phyloP scores from a whole-genome alignment of 768 basidiomycete species.

The Phallus indusiatus region DNA sequence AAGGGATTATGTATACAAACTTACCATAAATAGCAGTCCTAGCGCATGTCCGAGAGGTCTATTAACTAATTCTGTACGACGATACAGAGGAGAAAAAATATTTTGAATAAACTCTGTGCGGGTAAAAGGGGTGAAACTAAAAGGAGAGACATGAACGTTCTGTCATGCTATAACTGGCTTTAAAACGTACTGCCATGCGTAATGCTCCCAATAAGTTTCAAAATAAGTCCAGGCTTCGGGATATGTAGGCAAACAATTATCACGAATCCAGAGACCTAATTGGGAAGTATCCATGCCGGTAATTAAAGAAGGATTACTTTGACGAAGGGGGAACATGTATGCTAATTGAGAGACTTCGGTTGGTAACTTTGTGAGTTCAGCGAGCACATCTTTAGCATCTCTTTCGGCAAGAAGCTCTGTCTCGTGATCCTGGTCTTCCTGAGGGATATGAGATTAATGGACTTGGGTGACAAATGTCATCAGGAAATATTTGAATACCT shows the following conservation, averaged over 20 bases:
- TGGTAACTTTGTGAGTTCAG: background rate
- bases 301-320: background rate
- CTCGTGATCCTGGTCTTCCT: background rate
- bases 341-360: background rate
- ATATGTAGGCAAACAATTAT: conserved; percentile 4
- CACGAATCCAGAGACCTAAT: background rate
- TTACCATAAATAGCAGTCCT: conserved; percentile 1
- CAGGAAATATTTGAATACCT: background rate
- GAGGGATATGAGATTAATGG: background rate
- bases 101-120: conserved; percentile 3
- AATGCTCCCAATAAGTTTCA: conserved; percentile 7
- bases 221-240: conserved; percentile 3
- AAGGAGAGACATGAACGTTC: background rate
- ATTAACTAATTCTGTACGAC: background rate
- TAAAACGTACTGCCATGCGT: conserved; percentile 4
- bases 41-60: conserved; percentile 4
- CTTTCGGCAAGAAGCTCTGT: background rate
- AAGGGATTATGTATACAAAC: background rate
- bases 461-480: background rate
- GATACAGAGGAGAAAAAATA: conserved; percentile 5
- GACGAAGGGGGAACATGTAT: conserved; percentile 3
- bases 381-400: background rate
- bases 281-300: background rate
- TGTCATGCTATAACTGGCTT: background rate
- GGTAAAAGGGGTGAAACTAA: conserved; percentile 2